Conservation (phyloP, 345 rosid genomes). For the Passiflora organensis region DNA sequence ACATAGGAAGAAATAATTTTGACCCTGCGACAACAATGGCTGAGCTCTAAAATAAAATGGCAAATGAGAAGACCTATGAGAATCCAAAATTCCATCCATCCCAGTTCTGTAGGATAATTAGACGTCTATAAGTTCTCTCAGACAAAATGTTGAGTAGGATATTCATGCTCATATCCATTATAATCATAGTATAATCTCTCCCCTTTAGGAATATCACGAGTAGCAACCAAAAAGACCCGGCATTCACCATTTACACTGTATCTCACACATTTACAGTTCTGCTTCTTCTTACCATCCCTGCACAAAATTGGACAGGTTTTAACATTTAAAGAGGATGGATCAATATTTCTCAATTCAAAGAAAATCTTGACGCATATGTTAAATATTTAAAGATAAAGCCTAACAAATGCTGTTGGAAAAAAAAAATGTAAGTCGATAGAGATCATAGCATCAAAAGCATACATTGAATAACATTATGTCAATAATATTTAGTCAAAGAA, state of each 20-base stretch:
- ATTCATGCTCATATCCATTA: constrained; percentile 87
- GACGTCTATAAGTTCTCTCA: constrained; percentile 32
- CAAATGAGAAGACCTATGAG: constrained; percentile 18
- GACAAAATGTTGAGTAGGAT: constrained; percentile 87
- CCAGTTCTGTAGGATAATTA: constrained; percentile 20
- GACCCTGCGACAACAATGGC: constrained; percentile 23
- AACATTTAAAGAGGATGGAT: constrained; percentile 12
- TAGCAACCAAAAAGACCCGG: constrained; percentile 82
- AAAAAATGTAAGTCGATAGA: neutral
- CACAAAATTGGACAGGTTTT: constrained; percentile 31
- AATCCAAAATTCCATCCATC: constrained; percentile 39
- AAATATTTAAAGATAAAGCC: neutral
- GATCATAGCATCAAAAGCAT: neutral
- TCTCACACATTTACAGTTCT: constrained; percentile 94
- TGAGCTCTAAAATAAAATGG: constrained; percentile 15
- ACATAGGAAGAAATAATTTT: constrained; percentile 21
- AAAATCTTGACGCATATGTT: neutral
- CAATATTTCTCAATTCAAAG: neutral
- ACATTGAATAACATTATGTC: too few species aligned
- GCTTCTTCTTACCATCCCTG: constrained; percentile 90
- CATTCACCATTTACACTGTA: constrained; percentile 74
- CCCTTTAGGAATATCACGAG: constrained; percentile 72
- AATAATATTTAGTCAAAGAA: too few species aligned
- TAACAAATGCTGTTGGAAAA: neutral
- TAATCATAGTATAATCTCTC: constrained; percentile 95